These are phyloP conservation scores for Ustilago bromivora DNA, from an alignment of 1,284 basidiomycete genomes.

Conservation along the genomic window DNA sequence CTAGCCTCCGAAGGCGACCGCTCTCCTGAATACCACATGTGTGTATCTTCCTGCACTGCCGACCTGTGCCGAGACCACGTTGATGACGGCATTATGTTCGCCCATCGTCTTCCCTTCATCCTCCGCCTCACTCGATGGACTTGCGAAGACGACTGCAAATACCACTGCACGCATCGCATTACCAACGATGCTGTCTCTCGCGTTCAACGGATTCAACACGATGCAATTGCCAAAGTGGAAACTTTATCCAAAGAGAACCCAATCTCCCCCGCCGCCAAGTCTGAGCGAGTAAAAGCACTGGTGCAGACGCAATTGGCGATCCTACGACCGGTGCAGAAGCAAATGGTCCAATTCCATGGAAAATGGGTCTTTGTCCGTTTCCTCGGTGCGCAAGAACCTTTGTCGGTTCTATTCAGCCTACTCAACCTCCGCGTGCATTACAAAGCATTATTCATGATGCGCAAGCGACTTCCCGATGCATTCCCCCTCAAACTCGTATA, in stretches of 20 bases:
- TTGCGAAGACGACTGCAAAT: constrained; percentile 88
- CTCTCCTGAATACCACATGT: constrained; percentile 60
- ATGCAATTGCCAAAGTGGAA: constrained; percentile 46
- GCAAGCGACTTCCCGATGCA: constrained; percentile 54
- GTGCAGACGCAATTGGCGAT: constrained; percentile 41
- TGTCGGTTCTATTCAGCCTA: constrained; percentile 88
- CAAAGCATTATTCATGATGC: constrained; percentile 48
- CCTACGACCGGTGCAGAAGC: constrained; percentile 62
- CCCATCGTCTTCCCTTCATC: constrained; percentile 73
- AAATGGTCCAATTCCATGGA: constrained; percentile 75
- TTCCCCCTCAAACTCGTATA: constrained; percentile 78
- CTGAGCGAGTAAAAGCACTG: constrained; percentile 16
- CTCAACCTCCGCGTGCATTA: constrained; percentile 78
- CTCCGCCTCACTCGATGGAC: constrained; percentile 75
- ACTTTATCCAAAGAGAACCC: constrained; percentile 19
- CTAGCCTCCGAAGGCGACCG: constrained; percentile 65
- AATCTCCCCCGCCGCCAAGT: constrained; percentile 13
- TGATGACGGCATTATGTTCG: constrained; percentile 60
- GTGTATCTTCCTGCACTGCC: constrained; percentile 59
- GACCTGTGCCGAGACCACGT: constrained; percentile 60
- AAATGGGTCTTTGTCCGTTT: constrained; percentile 80
- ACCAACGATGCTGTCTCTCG: constrained; percentile 76
- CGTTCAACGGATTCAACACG: constrained; percentile 65
- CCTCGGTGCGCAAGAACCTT: constrained; percentile 86
- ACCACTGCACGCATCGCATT: constrained; percentile 85